Evolutionary conservation across 257 asterid species (phyloP).

Genomic region (Lithospermum erythrorhizon): DNA sequence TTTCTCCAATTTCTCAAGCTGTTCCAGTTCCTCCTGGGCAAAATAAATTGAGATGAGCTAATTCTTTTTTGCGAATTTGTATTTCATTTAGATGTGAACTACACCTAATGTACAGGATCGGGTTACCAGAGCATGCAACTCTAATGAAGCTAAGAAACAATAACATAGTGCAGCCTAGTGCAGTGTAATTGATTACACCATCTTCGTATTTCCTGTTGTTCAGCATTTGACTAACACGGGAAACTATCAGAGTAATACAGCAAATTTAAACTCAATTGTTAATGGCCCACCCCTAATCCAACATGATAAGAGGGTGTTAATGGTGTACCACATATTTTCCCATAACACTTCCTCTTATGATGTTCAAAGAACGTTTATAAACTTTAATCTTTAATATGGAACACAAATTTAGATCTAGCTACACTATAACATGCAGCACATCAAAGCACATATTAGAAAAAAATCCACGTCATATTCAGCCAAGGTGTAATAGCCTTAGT

Average conservation of each 20-base stretch:
- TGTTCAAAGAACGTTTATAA: no score
- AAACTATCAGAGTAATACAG: background rate
- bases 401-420: no score
- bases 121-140: background rate
- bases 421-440: background rate
- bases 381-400: no score
- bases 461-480: no score
- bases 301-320: background rate
- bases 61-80: background rate
- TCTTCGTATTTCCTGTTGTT: background rate
- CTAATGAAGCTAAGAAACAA: background rate
- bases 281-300: background rate
- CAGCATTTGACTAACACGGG: background rate
- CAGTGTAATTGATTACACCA: background rate
- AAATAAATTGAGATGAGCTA: constrained; percentile 1
- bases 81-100: background rate
- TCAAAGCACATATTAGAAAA: background rate
- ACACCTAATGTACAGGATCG: background rate
- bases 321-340: background rate
- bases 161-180: no score
- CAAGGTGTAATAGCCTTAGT: no score
- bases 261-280: background rate
- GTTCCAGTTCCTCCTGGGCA: constrained; percentile 76
- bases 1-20: constrained; percentile 69
- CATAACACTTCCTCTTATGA: no score